Percentiles rank a stretch among this genome's conserved stretches.
These are phyloP conservation scores for Eudorina sp. DNA, from an alignment of 139 green algal genomes.

Conservation along the genomic window DNA sequence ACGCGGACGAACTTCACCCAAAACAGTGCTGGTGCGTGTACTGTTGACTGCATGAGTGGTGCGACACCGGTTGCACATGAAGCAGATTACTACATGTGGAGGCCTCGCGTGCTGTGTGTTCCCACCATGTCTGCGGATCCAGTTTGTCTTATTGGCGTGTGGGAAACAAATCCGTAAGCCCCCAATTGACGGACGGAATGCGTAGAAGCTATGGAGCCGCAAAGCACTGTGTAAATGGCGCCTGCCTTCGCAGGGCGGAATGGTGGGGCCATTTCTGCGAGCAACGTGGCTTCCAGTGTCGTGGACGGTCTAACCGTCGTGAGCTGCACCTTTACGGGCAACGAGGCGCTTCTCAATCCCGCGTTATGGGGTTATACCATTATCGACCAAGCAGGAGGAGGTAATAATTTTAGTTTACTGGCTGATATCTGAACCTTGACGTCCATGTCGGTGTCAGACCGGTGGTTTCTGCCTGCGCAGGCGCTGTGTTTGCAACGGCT, in stretches of 20 bases:
- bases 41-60: neutral
- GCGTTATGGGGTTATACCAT: neutral
- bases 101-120: neutral
- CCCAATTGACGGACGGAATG: no score
- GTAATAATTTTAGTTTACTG: neutral
- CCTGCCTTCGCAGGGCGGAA: neutral
- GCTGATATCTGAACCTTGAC: neutral
- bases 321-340: neutral
- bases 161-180: no score
- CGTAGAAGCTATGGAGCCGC: no score
- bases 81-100: neutral
- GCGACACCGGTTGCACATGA: neutral
- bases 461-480: neutral
- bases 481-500: neutral
- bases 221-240: neutral
- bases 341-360: neutral
- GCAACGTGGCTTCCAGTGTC: neutral
- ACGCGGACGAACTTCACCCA: neutral
- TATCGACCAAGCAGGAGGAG: neutral
- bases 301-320: neutral
- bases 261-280: neutral
- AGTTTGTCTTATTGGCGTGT: no score
- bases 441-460: neutral
- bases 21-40: conserved; percentile 4
- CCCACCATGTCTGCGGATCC: no score